These are phyloP conservation scores for Paramecium sexaurelia DNA, from an alignment of 73 alveolate species.

Conservation along the genomic window DNA sequence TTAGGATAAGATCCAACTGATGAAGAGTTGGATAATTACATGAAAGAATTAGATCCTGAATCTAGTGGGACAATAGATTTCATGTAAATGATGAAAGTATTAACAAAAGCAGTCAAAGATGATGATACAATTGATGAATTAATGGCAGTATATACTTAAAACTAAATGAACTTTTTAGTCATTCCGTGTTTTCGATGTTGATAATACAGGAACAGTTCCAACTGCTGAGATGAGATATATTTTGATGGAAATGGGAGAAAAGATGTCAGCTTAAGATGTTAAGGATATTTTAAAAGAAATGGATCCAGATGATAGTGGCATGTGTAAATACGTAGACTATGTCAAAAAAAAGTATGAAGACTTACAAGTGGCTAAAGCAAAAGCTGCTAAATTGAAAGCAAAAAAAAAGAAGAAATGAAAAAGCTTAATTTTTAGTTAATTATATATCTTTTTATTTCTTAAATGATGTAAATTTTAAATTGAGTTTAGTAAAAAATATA, in stretches of 20 bases:
- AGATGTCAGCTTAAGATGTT: conserved; percentile 15
- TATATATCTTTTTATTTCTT: neutral
- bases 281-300: conserved; percentile 52
- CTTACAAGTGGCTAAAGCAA: conserved; percentile 1
- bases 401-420: conserved; percentile 56
- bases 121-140: conserved; percentile 57
- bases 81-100: neutral
- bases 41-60: conserved; percentile 53
- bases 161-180: neutral
- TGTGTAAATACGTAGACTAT: conserved; percentile 45
- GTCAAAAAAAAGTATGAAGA: conserved; percentile 48
- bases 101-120: conserved; percentile 26
- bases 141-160: neutral
- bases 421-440: neutral
- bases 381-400: conserved; percentile 16
- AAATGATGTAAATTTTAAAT: neutral
- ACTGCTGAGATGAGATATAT: conserved; percentile 63
- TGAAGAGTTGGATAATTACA: conserved; percentile 43
- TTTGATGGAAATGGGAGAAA: conserved; percentile 50
- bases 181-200: conserved; percentile 29
- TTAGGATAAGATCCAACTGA: conserved; percentile 48
- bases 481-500: neutral
- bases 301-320: conserved; percentile 58
- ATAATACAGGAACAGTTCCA: conserved; percentile 4
- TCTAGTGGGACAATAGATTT: neutral